Evolutionary conservation across 2,329 filamentous ascomycete species (phyloP).

Genomic region (Chalaropsis ovoidea): DNA sequence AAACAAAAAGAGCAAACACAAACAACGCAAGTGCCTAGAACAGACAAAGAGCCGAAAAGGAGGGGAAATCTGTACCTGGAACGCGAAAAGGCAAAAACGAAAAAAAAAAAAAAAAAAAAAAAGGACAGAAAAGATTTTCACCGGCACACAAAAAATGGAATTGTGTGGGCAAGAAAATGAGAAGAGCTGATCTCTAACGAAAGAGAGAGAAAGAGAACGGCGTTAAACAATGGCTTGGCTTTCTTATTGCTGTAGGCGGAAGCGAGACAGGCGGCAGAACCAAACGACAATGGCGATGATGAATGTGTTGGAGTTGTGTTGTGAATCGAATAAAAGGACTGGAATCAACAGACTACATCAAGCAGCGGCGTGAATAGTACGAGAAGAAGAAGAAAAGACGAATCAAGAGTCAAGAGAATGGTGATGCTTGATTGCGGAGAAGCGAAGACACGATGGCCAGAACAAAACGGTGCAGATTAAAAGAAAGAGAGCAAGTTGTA

Average conservation of each 20-base stretch:
- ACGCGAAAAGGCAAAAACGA: background rate
- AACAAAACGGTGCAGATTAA: background rate
- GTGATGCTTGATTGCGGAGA: background rate
- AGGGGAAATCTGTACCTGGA: background rate
- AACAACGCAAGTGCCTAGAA: constrained; percentile 17
- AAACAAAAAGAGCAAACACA: constrained; percentile 23
- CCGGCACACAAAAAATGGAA: background rate
- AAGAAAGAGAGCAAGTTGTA: background rate
- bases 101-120: background rate
- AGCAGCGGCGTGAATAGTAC: background rate
- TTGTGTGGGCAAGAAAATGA: background rate
- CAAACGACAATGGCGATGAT: constrained; percentile 3
- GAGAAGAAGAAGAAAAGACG: background rate
- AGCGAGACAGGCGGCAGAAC: background rate
- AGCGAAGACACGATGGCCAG: constrained; percentile 4
- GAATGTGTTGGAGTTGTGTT: background rate
- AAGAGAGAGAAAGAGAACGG: background rate
- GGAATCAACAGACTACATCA: constrained; percentile 9
- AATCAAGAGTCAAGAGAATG: background rate
- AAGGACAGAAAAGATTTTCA: background rate
- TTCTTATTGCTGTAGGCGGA: background rate
- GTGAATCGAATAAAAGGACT: background rate
- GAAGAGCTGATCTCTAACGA: background rate
- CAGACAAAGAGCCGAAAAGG: constrained; percentile 18
- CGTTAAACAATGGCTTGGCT: background rate